Percentiles rank a stretch among this genome's conserved stretches.
These are phyloP conservation scores for Penicillium ochrochloron DNA, from an alignment of 495 filamentous ascomycete species.

Conservation along the genomic window DNA sequence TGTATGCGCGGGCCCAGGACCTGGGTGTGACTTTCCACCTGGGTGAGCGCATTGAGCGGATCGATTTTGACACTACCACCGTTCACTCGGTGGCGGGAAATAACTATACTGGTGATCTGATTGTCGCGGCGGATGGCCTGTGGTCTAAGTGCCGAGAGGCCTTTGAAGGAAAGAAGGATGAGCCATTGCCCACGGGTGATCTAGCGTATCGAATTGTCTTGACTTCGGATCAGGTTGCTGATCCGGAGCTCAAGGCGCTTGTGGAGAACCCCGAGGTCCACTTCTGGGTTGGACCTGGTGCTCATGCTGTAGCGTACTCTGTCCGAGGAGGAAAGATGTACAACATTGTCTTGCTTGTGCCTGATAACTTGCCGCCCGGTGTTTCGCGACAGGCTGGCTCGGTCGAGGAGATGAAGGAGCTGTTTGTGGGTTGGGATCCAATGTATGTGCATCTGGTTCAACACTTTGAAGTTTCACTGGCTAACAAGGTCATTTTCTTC, in stretches of 20 bases:
- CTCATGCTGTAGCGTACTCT: constrained; percentile 69
- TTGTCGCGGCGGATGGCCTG: constrained; percentile 64
- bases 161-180: constrained; percentile 48
- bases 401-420: constrained; percentile 66
- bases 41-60: constrained; percentile 45
- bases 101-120: constrained; percentile 51
- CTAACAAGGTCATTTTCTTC: not conserved
- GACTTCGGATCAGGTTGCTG: constrained; percentile 44
- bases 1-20: constrained; percentile 55
- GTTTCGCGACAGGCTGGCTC: constrained; percentile 58
- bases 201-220: constrained; percentile 73
- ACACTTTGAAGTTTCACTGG: not conserved
- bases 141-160: constrained; percentile 55
- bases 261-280: constrained; percentile 62
- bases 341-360: constrained; percentile 71
- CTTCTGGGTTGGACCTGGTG: constrained; percentile 72
- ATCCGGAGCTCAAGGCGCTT: constrained; percentile 54
- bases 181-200: constrained; percentile 65
- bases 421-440: constrained; percentile 65
- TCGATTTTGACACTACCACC: constrained; percentile 42
- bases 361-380: constrained; percentile 66
- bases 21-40: constrained; percentile 58
- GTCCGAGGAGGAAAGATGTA: constrained; percentile 63
- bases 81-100: constrained; percentile 34
- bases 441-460: constrained; percentile 32